Evolutionary conservation across 352 stramenopile genomes (phyloP).

Genomic region (Globisporangium rhizosaccharum): DNA sequence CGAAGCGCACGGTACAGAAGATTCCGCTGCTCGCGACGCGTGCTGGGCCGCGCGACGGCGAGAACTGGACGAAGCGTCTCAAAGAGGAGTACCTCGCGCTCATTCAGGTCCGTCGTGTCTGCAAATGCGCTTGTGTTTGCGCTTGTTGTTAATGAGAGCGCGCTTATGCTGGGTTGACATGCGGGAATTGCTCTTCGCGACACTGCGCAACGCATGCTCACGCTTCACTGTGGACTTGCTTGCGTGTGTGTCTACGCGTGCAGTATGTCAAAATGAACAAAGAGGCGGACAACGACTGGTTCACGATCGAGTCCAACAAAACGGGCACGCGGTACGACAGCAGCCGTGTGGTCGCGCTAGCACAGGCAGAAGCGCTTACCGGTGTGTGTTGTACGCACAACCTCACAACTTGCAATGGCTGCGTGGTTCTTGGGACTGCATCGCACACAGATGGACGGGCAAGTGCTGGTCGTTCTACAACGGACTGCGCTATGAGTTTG

Average conservation of each 20-base stretch:
- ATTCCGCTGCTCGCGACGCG: constrained; percentile 76
- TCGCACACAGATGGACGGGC: constrained; percentile 49
- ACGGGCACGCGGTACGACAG: constrained; percentile 46
- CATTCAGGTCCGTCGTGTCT: constrained; percentile 42
- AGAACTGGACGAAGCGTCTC: constrained; percentile 74
- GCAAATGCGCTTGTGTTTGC: not conserved
- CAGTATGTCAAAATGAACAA: constrained; percentile 90
- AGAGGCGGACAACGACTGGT: constrained; percentile 87
- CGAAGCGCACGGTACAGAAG: constrained; percentile 79
- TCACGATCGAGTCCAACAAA: constrained; percentile 85
- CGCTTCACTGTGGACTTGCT: not conserved
- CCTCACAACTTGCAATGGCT: not conserved
- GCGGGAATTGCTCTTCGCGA: not conserved
- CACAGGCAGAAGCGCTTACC: not conserved
- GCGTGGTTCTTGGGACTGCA: not conserved
- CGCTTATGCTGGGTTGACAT: no score
- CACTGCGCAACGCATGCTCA: not conserved
- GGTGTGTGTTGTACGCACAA: not conserved
- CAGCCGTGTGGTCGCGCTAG: no score
- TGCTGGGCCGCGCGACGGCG: constrained; percentile 73
- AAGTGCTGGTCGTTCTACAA: constrained; percentile 90
- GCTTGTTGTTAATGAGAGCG: not conserved
- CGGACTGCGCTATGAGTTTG: constrained; percentile 82
- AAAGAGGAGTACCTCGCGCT: constrained; percentile 87
- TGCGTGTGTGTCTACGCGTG: not conserved